Evolutionary conservation across 805 yeast species (phyloP).

Genomic region (Lachancea fermentati): DNA sequence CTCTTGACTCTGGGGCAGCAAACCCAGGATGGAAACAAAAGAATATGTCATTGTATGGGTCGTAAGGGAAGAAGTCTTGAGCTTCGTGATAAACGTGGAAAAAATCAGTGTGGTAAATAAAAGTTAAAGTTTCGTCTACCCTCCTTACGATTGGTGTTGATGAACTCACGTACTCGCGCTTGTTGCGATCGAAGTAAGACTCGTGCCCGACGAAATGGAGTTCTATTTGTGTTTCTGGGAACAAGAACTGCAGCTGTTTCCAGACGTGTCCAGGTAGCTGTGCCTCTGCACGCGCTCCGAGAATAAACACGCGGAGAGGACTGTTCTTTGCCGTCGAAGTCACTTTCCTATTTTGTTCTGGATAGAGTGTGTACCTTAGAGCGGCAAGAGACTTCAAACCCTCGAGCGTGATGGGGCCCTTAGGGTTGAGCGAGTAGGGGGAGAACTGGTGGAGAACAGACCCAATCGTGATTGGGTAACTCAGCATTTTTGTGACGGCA

Average conservation of each 20-base stretch:
- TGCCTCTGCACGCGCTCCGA: conserved; percentile 91
- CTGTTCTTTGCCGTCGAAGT: conserved; percentile 66
- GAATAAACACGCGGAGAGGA: conserved; percentile 81
- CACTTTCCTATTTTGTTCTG: conserved; percentile 34
- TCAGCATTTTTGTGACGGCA: conserved; percentile 88
- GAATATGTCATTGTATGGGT: conserved; percentile 90
- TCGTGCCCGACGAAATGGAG: conserved; percentile 94
- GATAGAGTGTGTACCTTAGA: conserved; percentile 81
- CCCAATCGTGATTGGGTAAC: conserved; percentile 88
- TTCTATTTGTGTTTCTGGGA: conserved; percentile 79
- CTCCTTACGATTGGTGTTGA: conserved; percentile 66
- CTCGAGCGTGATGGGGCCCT: conserved; percentile 84
- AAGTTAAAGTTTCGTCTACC: conserved; percentile 64
- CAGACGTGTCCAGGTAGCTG: conserved; percentile 92
- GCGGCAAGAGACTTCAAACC: conserved; percentile 94
- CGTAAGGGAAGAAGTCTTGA: conserved; percentile 95
- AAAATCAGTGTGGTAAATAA: conserved; percentile 82
- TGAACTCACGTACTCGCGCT: conserved; percentile 52
- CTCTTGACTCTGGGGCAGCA: conserved; percentile 71
- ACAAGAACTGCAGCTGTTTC: conserved; percentile 83
- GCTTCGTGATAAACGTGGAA: conserved; percentile 88
- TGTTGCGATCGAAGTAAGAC: conserved; percentile 67
- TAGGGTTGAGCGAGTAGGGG: conserved; percentile 75
- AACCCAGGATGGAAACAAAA: conserved; percentile 95
- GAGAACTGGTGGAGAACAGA: conserved; percentile 77